Evolutionary conservation across 2,329 filamentous ascomycete species (phyloP).

Genomic region (Endocalyx cinctus): DNA sequence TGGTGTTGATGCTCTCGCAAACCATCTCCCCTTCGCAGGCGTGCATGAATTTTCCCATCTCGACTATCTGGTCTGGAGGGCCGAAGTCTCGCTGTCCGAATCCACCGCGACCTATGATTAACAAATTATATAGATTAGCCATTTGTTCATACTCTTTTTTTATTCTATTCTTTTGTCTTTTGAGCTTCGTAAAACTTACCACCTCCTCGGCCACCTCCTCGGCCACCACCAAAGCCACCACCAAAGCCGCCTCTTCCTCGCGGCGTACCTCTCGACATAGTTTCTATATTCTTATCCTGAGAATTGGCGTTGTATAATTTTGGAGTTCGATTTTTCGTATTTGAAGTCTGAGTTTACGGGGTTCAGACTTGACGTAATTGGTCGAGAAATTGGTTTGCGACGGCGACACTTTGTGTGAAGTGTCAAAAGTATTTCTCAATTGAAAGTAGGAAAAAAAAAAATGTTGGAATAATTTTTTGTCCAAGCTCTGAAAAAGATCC

Average conservation of each 20-base stretch:
- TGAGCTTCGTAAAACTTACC: conserved; percentile 18
- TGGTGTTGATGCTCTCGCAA: conserved; percentile 89
- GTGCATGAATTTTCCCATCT: conserved; percentile 94
- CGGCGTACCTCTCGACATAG: conserved; percentile 29
- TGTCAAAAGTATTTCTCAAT: no score
- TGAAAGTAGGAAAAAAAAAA: no score
- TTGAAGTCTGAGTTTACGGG: no score
- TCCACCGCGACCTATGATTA: conserved; percentile 25
- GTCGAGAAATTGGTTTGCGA: no score
- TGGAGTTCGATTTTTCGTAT: no score
- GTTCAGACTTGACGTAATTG: no score
- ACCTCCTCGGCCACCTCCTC: conserved; percentile 18
- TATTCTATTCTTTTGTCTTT: not conserved
- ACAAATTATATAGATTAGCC: conserved; percentile 1
- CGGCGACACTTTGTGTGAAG: no score
- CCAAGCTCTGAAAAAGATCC: no score
- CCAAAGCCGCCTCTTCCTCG: conserved; percentile 27
- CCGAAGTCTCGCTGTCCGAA: conserved; percentile 29
- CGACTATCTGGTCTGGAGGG: conserved; percentile 37
- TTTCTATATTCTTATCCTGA: conserved; percentile 1
- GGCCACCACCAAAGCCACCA: conserved; percentile 20
- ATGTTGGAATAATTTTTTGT: no score
- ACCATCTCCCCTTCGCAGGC: conserved; percentile 97
- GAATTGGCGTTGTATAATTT: no score
- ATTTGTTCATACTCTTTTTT: not conserved